Percentiles rank a stretch among this genome's conserved stretches.
These are phyloP conservation scores for Leishmania martiniquensis DNA, from an alignment of 208 protist genomes.

Conservation along the genomic window DNA sequence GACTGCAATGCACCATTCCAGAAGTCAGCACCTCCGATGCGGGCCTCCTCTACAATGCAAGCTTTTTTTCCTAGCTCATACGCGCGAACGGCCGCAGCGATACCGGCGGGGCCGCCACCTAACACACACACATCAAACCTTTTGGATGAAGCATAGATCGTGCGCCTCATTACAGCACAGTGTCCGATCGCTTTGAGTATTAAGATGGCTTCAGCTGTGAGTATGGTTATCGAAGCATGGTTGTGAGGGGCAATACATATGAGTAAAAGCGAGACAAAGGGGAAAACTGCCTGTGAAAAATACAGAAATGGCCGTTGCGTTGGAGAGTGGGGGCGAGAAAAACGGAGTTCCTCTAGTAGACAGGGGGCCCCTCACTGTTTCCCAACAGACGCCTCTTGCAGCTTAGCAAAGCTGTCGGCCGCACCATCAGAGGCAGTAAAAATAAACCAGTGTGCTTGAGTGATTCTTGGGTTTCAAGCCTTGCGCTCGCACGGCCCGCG, in stretches of 20 bases:
- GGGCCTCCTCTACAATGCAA: slow-evolving; percentile 76
- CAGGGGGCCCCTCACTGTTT: too few species aligned
- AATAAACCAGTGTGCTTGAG: too few species aligned
- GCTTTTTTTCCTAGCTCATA: slow-evolving; percentile 78
- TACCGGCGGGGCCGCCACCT: slow-evolving; percentile 85
- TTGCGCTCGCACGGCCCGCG: too few species aligned
- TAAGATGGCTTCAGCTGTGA: background rate
- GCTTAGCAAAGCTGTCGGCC: background rate
- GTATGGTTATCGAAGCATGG: background rate
- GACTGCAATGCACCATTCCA: slow-evolving; percentile 92
- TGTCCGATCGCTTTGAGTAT: background rate
- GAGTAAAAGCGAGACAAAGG: too few species aligned
- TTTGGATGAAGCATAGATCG: slow-evolving; percentile 25
- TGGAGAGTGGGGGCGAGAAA: too few species aligned
- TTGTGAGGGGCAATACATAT: too few species aligned
- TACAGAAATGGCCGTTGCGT: background rate
- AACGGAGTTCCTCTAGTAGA: too few species aligned
- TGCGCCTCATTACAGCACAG: slow-evolving; percentile 15
- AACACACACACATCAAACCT: slow-evolving; percentile 90
- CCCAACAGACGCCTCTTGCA: background rate
- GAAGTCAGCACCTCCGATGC: slow-evolving; percentile 88
- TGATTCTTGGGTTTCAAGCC: too few species aligned
- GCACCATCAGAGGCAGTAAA: too few species aligned
- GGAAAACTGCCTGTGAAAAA: background rate
- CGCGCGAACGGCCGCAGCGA: slow-evolving; percentile 79